Conservation (phyloP, 345 rosid species). For the Populus alba region DNA sequence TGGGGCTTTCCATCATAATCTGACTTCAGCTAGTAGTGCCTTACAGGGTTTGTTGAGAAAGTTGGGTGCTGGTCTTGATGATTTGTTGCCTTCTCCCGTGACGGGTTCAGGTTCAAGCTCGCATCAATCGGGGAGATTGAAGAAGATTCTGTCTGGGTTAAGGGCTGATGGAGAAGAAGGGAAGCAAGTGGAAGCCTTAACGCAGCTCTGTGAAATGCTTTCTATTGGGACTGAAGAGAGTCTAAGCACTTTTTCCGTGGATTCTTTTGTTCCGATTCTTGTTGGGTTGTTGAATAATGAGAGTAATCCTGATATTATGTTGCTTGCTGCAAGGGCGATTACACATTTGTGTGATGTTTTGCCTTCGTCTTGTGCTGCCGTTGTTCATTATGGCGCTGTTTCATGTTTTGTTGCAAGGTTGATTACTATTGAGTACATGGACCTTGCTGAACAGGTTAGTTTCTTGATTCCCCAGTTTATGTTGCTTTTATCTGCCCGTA, state of each 20-base stretch:
- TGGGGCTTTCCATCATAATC: conserved; percentile 77
- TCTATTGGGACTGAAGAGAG: conserved; percentile 98
- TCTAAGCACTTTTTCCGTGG: conserved; percentile 89
- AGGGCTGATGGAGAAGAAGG: conserved; percentile 98
- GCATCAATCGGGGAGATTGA: conserved; percentile 76
- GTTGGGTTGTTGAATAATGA: conserved; percentile 94
- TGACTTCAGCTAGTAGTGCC: conserved; percentile 93
- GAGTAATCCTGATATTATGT: conserved; percentile 95
- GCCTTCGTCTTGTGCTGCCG: conserved; percentile 97
- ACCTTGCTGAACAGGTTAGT: conserved; percentile 95
- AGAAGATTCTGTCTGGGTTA: conserved; percentile 90
- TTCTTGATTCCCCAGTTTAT: not conserved
- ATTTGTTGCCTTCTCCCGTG: conserved; percentile 76
- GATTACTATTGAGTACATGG: conserved; percentile 98
- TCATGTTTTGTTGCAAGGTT: conserved; percentile 86
- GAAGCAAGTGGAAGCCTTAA: conserved; percentile 93
- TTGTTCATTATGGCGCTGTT: conserved; percentile 96
- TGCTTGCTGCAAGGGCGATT: conserved; percentile 97
- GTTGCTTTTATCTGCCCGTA: not conserved
- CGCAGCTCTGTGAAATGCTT: conserved; percentile 94
- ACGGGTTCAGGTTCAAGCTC: conserved; percentile 84
- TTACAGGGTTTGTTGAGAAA: conserved; percentile 86
- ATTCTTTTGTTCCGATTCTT: conserved; percentile 88
- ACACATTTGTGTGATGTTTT: conserved; percentile 94
- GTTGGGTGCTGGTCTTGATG: conserved; percentile 97